Evolutionary conservation across 202 grass and related monocot genomes (phyloP), one percentile per base, ranked within the genome.

Genomic region (Setaria italica): DNA sequence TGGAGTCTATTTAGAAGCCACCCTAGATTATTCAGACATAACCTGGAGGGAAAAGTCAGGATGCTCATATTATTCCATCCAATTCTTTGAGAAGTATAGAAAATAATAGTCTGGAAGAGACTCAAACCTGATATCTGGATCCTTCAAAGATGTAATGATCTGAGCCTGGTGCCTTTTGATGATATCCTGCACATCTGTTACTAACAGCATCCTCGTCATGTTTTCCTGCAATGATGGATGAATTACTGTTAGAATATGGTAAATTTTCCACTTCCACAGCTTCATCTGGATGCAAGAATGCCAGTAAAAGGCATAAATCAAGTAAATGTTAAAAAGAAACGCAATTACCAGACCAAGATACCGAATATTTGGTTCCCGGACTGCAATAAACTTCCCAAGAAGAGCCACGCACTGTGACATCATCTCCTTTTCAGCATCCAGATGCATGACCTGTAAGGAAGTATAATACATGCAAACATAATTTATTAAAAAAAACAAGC

Each of bases 371-470:
- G 97, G 97, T 75, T 99, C 97, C 19, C 97, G 92, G 55, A 99
- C 97, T 60, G 97, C 97, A 92, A 99, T 99, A 81, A 99, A 99
- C 80, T 99, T 99, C 83, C 97, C 97, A 68, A 99, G 97, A 80
- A 99, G 90, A 67, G 97, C 94, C 42, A 99, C 97, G 82, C 97
- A 99, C 68, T 99, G 97, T 57, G 97, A 92, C 97, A 99, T 99
- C 97, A 99, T 99, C 88, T 99, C 97, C 90, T 99, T 99, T 89
- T 99, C 97, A 67, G 97, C 97, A 93, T 99, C 97, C 86, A 99
- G 97, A 97, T 99, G 97, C 97, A 99, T 97, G 88, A 97, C 97
- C 97, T 99, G 82, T 67, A 78, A 73, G 34, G 54, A 82, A 79
- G 65, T 16, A 41, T 59, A 70, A 19, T 70, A 60, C 78, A 80